These are phyloP conservation scores for Amaranthus tricolor DNA, from an alignment of 179 eudicot species.

Conservation along the genomic window DNA sequence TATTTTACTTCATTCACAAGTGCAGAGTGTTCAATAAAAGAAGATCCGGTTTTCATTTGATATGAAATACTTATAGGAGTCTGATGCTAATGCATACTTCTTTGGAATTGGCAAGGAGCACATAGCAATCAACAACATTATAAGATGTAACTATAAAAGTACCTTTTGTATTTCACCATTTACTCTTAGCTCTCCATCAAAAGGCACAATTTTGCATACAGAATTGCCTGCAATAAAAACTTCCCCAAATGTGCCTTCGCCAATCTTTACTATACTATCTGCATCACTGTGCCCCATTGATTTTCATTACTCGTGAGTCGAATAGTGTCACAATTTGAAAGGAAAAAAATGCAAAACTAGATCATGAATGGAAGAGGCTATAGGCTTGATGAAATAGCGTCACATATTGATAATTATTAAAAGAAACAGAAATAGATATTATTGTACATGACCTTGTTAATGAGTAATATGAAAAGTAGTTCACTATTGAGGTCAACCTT, in stretches of 20 bases:
- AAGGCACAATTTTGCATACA: conserved; percentile 92
- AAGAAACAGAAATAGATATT: background rate
- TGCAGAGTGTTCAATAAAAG: background rate
- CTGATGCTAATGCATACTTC: conserved; percentile 3
- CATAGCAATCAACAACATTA: background rate
- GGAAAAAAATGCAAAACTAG: background rate
- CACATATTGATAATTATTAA: background rate
- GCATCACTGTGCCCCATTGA: conserved; percentile 48
- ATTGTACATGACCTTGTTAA: background rate
- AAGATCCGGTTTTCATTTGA: no score
- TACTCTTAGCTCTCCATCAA: conserved; percentile 79
- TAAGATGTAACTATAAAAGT: conserved; percentile 10
- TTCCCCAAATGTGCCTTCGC: conserved; percentile 98
- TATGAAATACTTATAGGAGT: conserved; percentile 1
- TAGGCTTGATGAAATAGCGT: conserved; percentile 8
- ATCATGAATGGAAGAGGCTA: background rate
- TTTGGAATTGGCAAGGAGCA: background rate
- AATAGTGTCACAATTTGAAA: background rate
- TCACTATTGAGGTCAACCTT: background rate
- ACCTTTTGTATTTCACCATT: conserved; percentile 99
- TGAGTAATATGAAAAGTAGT: background rate
- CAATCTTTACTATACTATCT: conserved; percentile 68
- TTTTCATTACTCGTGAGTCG: conserved; percentile 15
- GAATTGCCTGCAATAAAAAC: conserved; percentile 73
- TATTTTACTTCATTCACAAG: background rate